Percentiles rank a stretch among this genome's conserved stretches.
phyloP scores from a whole-genome alignment of 331 rosid genomes.

The Malus hybrid region DNA sequence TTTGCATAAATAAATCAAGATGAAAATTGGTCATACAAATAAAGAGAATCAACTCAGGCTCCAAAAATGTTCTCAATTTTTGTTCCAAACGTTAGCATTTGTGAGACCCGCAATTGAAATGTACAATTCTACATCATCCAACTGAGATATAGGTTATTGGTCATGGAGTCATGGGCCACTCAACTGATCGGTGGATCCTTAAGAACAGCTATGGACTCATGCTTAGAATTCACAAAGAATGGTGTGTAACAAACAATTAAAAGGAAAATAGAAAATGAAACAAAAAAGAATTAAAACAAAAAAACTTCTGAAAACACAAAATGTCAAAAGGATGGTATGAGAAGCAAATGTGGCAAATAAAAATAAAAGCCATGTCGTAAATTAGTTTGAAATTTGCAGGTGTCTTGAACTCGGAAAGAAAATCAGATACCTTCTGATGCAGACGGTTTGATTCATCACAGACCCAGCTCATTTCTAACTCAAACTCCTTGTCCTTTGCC shows the following conservation, averaged over 20 bases:
- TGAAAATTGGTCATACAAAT: neutral
- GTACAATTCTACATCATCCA: neutral
- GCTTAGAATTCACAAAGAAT: neutral
- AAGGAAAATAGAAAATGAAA: neutral
- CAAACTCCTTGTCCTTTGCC: constrained; percentile 96
- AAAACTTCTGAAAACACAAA: neutral
- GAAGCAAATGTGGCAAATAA: neutral
- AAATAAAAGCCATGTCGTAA: neutral
- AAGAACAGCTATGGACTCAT: neutral
- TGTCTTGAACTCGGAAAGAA: neutral
- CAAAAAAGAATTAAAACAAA: neutral
- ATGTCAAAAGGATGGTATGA: neutral
- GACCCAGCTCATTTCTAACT: constrained; percentile 96
- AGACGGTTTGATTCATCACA: constrained; percentile 93
- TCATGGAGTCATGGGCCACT: neutral
- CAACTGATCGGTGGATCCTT: neutral
- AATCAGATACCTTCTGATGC: constrained; percentile 71
- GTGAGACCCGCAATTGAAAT: neutral
- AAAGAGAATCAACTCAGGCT: neutral
- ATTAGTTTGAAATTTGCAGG: neutral
- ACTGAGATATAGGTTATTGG: neutral
- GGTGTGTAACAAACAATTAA: neutral
- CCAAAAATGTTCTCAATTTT: neutral
- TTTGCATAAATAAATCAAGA: neutral
- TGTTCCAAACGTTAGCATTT: neutral